A percentile compares a stretch with the other conserved stretches of the same genome.
These are phyloP conservation scores for Schwanniomyces sp. DNA, from an alignment of 805 yeast species.

Conservation along the genomic window DNA sequence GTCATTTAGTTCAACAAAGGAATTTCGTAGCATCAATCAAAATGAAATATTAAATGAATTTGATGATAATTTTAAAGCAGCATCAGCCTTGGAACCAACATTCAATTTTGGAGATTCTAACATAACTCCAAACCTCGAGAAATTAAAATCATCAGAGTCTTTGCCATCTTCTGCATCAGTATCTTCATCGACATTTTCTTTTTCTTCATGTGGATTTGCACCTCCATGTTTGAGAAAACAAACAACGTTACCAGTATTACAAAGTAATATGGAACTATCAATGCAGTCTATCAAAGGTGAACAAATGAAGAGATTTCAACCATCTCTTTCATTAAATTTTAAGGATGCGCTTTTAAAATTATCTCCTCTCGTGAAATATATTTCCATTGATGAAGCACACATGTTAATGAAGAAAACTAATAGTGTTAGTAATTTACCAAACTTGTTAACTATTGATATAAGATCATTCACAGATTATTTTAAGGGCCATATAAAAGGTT, in stretches of 20 bases:
- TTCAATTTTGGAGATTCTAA: slow-evolving; percentile 10
- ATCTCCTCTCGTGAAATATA: slow-evolving; percentile 17
- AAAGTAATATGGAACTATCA: slow-evolving; percentile 11
- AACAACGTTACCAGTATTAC: slow-evolving; percentile 19
- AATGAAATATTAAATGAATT: slow-evolving; percentile 6
- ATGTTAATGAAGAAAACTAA: slow-evolving; percentile 9
- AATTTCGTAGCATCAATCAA: background rate
- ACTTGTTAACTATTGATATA: slow-evolving; percentile 62
- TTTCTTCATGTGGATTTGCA: slow-evolving; percentile 1
- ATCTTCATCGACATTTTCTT: background rate
- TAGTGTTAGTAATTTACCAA: slow-evolving; percentile 2
- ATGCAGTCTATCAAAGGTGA: slow-evolving; percentile 18
- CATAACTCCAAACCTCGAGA: background rate
- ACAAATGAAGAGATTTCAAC: slow-evolving; percentile 21
- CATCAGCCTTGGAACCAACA: slow-evolving; percentile 20
- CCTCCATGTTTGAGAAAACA: slow-evolving; percentile 15
- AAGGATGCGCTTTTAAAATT: slow-evolving; percentile 17
- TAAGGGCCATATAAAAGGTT: slow-evolving; percentile 52
- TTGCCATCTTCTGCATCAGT: slow-evolving; percentile 1
- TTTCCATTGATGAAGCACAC: slow-evolving; percentile 14
- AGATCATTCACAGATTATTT: slow-evolving; percentile 78
- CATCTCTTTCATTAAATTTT: slow-evolving; percentile 15
- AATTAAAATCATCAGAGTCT: background rate
- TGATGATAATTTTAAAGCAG: slow-evolving; percentile 9
- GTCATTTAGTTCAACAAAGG: slow-evolving; percentile 8